These are phyloP conservation scores for Alliaria petiolata DNA, from an alignment of 345 rosid species.

Conservation along the genomic window DNA sequence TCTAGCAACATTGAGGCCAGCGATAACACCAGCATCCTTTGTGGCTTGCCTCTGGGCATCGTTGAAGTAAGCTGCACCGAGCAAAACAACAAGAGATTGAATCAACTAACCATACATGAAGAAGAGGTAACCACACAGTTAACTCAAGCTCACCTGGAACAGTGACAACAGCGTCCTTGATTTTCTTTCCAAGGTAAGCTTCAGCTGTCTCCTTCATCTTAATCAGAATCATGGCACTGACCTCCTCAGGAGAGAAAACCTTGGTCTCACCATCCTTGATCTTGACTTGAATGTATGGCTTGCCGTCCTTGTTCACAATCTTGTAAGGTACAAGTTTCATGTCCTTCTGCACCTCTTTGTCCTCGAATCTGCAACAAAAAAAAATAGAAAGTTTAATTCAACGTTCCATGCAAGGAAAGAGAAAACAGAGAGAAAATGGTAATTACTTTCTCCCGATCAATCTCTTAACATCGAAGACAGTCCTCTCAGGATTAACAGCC, in stretches of 20 bases:
- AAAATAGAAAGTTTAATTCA: too few species aligned
- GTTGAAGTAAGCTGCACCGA: slow-evolving; percentile 83
- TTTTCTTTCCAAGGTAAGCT: slow-evolving; percentile 97
- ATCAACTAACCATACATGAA: not conserved
- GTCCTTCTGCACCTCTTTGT: slow-evolving; percentile 92
- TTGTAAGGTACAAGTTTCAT: slow-evolving; percentile 88
- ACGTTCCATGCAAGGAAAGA: too few species aligned
- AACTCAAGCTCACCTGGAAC: slow-evolving; percentile 71
- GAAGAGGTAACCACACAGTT: not conserved
- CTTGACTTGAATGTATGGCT: slow-evolving; percentile 88
- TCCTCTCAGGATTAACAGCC: slow-evolving; percentile 81
- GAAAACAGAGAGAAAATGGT: not conserved
- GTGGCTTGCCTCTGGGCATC: slow-evolving; percentile 99
- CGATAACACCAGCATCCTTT: slow-evolving; percentile 92
- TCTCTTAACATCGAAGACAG: slow-evolving; percentile 89
- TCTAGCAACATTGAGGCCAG: slow-evolving; percentile 95
- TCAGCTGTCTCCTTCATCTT: slow-evolving; percentile 99
- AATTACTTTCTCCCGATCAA: slow-evolving; percentile 91
- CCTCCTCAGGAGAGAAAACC: slow-evolving; percentile 93
- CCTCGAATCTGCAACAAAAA: slow-evolving; percentile 55
- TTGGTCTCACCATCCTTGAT: slow-evolving; percentile 94
- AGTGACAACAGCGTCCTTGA: slow-evolving; percentile 96
- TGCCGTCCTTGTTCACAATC: slow-evolving; percentile 89
- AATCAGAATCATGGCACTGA: slow-evolving; percentile 84
- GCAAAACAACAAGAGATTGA: not conserved